Base-by-base conservation (phyloP, 225 moss, liverwort and hornwort genomes). In the Pseudoscleropodium purum region DNA sequence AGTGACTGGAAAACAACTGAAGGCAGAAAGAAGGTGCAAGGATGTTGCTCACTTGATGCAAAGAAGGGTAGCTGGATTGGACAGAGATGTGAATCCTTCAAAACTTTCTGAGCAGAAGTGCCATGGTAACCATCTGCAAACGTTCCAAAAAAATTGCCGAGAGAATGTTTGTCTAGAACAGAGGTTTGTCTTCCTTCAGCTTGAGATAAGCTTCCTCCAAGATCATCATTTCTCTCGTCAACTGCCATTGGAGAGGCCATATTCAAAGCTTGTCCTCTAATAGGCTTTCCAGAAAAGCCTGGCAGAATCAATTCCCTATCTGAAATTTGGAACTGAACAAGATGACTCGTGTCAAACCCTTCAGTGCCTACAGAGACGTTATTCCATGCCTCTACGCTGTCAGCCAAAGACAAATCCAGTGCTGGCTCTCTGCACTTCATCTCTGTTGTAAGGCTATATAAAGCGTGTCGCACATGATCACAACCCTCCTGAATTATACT, bases 11-110 rank as follows among this genome's bases (percentile, higher is more conserved):
- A 54, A 72, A 76, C 74, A 80, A 51, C 45, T 21, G 61, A 60
- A 88, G 43, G 79, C 52, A 82, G 65, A 82, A 62, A 63, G 87
- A 82, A n/a, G 65, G 63, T 30, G 51, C 73, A 87, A 64, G 88
- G 57, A 85, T 61, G 60, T 74, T 85, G 74, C 93, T 92, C 78
- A 93, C 95, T 86, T 62, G 91, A 74, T 87, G 90, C 39, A 66
- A 89, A 39, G 85, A 95, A 95, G 60, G 95, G 95, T 45, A 97
- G 90, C 92, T 95, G 91, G 80, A 98, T 93, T 65, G 97, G 96
- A 91, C 97, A 96, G 63, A 95, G 90, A 73, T 92, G 90, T 36
- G 86, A 87, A 84, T 96, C 94, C 74, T 91, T 88, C 86, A 87
- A 63, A 75, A 83, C 73, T 41, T 85, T 59, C 82, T 83, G 92